Percentiles rank a stretch among this genome's conserved stretches.
Evolutionary conservation across 495 filamentous ascomycete species (phyloP).

Genomic region (Penicillium egyptiacum): DNA sequence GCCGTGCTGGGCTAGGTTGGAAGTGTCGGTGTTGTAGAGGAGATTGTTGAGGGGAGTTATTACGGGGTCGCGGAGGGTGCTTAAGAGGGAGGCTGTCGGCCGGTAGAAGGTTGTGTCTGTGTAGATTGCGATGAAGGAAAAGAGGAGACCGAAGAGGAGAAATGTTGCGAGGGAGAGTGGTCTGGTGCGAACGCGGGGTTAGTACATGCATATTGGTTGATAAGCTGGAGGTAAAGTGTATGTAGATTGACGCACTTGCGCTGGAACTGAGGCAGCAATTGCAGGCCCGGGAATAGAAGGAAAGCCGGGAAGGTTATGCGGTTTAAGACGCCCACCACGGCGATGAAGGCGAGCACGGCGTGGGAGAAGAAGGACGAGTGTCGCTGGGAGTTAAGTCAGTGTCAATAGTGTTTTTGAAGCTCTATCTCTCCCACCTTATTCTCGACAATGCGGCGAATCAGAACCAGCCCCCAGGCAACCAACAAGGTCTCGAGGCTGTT

Average conservation of each 20-base stretch:
- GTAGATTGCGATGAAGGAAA: slow-evolving; percentile 68
- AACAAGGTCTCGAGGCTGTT: slow-evolving; percentile 93
- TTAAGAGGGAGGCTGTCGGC: slow-evolving; percentile 52
- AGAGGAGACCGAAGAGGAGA: slow-evolving; percentile 57
- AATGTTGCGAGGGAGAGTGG: slow-evolving; percentile 67
- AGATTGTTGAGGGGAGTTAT: slow-evolving; percentile 93
- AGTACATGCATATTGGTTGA: slow-evolving; percentile 8
- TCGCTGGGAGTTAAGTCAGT: slow-evolving; percentile 48
- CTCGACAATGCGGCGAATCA: slow-evolving; percentile 79
- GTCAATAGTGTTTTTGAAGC: slow-evolving; percentile 2
- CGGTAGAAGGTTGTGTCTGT: slow-evolving; percentile 84
- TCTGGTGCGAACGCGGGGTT: slow-evolving; percentile 43
- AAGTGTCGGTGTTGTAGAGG: slow-evolving; percentile 72
- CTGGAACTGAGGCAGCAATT: slow-evolving; percentile 79
- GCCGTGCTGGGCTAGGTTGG: slow-evolving; percentile 86
- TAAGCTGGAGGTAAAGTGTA: background rate
- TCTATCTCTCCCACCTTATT: slow-evolving; percentile 57
- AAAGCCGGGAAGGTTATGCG: slow-evolving; percentile 96
- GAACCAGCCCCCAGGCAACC: slow-evolving; percentile 86
- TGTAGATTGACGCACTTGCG: slow-evolving; percentile 60
- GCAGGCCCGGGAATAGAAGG: slow-evolving; percentile 73
- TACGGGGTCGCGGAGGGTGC: slow-evolving; percentile 57
- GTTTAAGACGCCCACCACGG: slow-evolving; percentile 87
- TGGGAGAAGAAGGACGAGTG: slow-evolving; percentile 72
- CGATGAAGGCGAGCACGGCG: slow-evolving; percentile 72